Evolutionary conservation across 1,284 basidiomycete genomes (phyloP), one percentile per base, ranked within the genome.

Genomic region (Ganoderma sp.): DNA sequence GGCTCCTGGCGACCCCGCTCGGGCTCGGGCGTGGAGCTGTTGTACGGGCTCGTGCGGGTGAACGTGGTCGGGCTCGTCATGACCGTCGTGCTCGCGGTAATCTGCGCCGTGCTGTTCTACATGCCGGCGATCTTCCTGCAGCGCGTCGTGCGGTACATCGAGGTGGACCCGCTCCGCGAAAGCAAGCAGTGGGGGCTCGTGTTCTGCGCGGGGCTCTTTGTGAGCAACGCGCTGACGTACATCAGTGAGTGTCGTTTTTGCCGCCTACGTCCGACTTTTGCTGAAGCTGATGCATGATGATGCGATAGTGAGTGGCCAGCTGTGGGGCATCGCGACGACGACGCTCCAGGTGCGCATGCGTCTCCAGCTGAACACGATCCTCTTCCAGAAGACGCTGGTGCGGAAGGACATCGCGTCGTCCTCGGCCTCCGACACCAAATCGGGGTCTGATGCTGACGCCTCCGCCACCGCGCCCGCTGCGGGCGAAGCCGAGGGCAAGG

Each of bases 381-480:
- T 98, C 8, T 98, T 94, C 77, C 89, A 90, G 61, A 98, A 98
- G 82, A 97, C 95, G 0, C 87, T 98, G 3, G 87, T 94, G 25
- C 88, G 94, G 60, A 96, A 97, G 80, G 93, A 96, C 73, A 83
- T 96, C 34, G 93, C 93, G 0, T 91, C 90, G 0, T 87, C 88
- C 17, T 78, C 87, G 10, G 77, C 82, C 6, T 61, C 79, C 65
- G 64, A 73, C 17, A 59, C 69, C 32, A 32, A 32, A 32, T 32
- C 32, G 2, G 32, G 2, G 32, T 32, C 32, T 32, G 32, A 3
- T 3, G 32, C 32, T 0, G 32, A 32, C 3, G 32, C 32, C 32
- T 32, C 32, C 0, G 12, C 52, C 15, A 17, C 39, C 19, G 25
- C 59, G 9, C 58, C 60, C n/a, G 76, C 78, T 56, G 61, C 37